Base-by-base conservation (phyloP, 768 basidiomycete species). In the Lactarius hengduanensis region DNA sequence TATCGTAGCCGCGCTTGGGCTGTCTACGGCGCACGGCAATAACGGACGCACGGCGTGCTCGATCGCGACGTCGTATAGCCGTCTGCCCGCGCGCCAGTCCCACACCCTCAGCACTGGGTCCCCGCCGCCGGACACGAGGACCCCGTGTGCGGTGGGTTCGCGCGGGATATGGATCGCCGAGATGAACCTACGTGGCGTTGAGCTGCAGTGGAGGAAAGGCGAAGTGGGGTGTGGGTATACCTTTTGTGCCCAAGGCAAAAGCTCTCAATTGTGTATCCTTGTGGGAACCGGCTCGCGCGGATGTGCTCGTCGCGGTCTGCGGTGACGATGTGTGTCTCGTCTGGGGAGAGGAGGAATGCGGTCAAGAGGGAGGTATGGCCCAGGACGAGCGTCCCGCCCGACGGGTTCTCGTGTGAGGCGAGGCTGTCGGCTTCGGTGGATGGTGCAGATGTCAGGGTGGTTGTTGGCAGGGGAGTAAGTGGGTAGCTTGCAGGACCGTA, bases 231-330 rank as follows among this genome's bases (percentile, higher is more conserved):
- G 40, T 28, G 28, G n/a, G 74, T 86, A 71, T 68, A 95, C 94
- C 87, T 90, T 70, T 81, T 81, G 73, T 95, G 91, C 20, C 95
- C 94, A 32, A 96, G 82, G 69, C 95, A 91, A 75, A 87, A 98
- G 68, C 83, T 86, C 75, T 98, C 94, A 68, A 98, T 91, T 54
- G 84, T 84, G 70, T 89, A 91, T 20, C 94, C 92, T 62, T 90
- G 80, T 0, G 97, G 97, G 73, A 84, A 98, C 85, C 91, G 86
- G 72, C 92, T 95, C 18, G 96, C 84, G 62, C 97, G 83, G 59
- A 99, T 90, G 73, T 98, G 97, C 74, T 98, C 97, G 73, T 99
- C 97, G 55, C 97, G 80, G 73, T 98, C 97, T 0, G 93, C 90
- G 0, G 94, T 94, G 69, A 98, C 83, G 72, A 99, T 88, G 73